A percentile compares a stretch with the other conserved stretches of the same genome.
Evolutionary conservation across 129 eudicot species (phyloP).

Genomic region (Flaveria ramosissima): DNA sequence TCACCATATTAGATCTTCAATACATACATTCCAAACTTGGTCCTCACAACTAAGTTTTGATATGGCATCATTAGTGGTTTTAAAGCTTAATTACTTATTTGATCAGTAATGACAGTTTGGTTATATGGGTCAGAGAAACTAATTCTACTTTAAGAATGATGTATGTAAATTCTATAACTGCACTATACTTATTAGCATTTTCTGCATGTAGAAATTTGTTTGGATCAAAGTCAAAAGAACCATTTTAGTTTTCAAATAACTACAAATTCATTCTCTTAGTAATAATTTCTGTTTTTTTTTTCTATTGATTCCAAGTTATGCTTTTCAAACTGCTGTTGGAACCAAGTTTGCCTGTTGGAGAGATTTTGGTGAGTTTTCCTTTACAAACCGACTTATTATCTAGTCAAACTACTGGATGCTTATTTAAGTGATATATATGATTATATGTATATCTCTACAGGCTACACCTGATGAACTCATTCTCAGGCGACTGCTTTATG

Average conservation of each 20-base stretch:
- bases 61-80: neutral
- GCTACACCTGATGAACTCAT: slow-evolving; percentile 50
- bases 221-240: neutral
- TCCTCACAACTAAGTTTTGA: neutral
- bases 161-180: neutral
- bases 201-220: neutral
- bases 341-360: slow-evolving; percentile 57
- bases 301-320: slow-evolving; percentile 48
- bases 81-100: neutral
- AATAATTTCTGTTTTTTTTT: slow-evolving; percentile 18
- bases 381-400: slow-evolving; percentile 12
- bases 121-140: neutral
- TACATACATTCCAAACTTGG: neutral
- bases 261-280: neutral
- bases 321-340: slow-evolving; percentile 76
- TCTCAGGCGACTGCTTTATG: slow-evolving; percentile 47
- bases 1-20: neutral
- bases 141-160: neutral
- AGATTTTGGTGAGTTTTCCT: slow-evolving; percentile 59
- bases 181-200: neutral
- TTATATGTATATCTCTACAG: slow-evolving; percentile 35
- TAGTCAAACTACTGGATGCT: neutral
- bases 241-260: neutral
- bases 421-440: neutral
- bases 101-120: neutral